phyloP scores from a whole-genome alignment of 106 monocot genomes.

The Xerophyta viscosa region DNA sequence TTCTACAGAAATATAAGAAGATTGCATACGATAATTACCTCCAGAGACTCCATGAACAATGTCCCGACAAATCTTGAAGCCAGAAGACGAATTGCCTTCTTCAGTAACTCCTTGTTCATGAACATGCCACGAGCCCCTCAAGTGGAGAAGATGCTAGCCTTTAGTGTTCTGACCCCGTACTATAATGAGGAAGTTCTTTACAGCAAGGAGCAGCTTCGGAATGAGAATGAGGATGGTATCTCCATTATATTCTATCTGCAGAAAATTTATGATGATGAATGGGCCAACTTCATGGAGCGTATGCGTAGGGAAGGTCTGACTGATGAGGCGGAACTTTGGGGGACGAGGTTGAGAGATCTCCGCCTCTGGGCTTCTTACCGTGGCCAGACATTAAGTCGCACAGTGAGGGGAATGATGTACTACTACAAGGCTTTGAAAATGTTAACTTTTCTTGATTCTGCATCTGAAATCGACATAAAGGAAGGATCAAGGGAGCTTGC shows the following conservation, averaged over 20 bases:
- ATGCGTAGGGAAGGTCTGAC: constrained; percentile 69
- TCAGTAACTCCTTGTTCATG: too few relatives aligned
- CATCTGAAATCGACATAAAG: constrained; percentile 77
- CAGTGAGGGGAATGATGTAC: constrained; percentile 98
- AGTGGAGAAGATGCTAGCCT: too few relatives aligned
- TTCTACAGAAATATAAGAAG: constrained; percentile 69
- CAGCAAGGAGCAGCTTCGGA: too few relatives aligned
- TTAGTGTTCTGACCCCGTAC: too few relatives aligned
- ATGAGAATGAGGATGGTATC: too few relatives aligned
- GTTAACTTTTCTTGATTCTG: constrained; percentile 89
- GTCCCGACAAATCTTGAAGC: constrained; percentile 92
- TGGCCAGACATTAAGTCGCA: constrained; percentile 80
- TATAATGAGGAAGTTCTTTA: too few relatives aligned
- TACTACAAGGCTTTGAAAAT: constrained; percentile 94
- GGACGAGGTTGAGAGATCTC: constrained; percentile 43
- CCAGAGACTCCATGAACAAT: constrained; percentile 75
- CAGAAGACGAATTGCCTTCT: constrained; percentile 73
- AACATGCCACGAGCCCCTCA: too few relatives aligned
- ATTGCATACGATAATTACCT: constrained; percentile 68
- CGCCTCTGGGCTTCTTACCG: constrained; percentile 89
- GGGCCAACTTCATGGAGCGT: constrained; percentile 77
- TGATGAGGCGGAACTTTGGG: constrained; percentile 57
- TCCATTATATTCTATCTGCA: constrained; percentile 90
- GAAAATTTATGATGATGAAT: constrained; percentile 84
- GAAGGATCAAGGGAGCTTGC: constrained; percentile 55